These are phyloP conservation scores for Linderina pennispora DNA, from an alignment of 192 early-diverging fungal genomes.

Conservation along the genomic window DNA sequence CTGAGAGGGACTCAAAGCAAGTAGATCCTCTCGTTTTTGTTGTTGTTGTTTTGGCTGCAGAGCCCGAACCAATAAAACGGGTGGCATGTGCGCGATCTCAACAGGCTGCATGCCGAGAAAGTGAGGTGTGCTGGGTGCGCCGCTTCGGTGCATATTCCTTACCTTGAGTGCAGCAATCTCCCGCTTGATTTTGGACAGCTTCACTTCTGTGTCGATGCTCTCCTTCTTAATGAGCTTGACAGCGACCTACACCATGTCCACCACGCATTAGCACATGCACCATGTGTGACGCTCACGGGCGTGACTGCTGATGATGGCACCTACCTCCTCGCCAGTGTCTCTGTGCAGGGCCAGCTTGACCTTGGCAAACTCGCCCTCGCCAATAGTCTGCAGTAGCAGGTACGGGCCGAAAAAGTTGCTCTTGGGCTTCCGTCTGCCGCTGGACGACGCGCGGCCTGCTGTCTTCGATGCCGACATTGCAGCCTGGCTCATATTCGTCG, in stretches of 20 bases:
- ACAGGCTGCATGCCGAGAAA: no score
- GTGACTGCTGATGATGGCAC: not conserved
- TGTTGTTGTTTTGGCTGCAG: no score
- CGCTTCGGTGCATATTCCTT: no score
- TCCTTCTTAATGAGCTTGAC: conserved; percentile 96
- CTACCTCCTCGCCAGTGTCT: conserved; percentile 59
- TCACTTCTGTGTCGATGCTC: conserved; percentile 72
- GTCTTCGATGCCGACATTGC: conserved; percentile 40
- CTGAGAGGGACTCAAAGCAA: no score
- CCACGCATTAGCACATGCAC: not conserved
- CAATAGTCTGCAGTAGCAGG: conserved; percentile 89
- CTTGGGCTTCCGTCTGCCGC: conserved; percentile 42
- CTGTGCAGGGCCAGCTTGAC: conserved; percentile 91
- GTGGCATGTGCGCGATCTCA: no score
- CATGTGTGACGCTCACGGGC: no score
- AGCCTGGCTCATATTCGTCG: conserved; percentile 47
- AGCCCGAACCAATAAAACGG: no score
- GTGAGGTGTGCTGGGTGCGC: no score
- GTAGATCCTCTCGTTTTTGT: no score
- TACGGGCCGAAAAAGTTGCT: conserved; percentile 83
- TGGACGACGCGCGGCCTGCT: conserved; percentile 30
- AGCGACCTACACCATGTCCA: conserved; percentile 64
- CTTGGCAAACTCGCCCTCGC: conserved; percentile 98
- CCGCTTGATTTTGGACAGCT: conserved; percentile 85
- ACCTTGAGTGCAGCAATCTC: conserved; percentile 94